Evolutionary conservation across 1,284 basidiomycete species (phyloP).

Genomic region (Psilocybe mexicana): DNA sequence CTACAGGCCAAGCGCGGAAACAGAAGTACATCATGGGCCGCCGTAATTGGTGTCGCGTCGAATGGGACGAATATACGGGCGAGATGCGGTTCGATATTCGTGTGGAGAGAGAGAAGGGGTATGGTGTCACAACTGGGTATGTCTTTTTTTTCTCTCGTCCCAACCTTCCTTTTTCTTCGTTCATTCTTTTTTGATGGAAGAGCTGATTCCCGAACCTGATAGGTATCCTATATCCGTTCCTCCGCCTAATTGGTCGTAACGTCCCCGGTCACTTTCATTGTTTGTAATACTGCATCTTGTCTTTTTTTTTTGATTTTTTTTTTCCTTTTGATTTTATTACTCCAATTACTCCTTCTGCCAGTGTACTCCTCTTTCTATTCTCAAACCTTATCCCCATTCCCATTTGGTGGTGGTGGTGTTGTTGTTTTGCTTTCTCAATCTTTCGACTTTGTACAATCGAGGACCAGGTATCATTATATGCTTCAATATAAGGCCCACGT

Average conservation of each 20-base stretch:
- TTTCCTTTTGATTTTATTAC: too few relatives aligned
- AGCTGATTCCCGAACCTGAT: not conserved
- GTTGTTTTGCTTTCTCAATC: too few relatives aligned
- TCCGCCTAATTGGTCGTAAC: conserved; percentile 47
- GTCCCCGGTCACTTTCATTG: not conserved
- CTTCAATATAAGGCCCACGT: too few relatives aligned
- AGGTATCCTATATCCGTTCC: conserved; percentile 53
- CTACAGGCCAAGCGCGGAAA: conserved; percentile 70
- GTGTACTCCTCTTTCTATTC: too few relatives aligned
- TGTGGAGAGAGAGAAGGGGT: conserved; percentile 82
- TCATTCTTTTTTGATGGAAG: conserved; percentile 5
- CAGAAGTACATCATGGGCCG: conserved; percentile 84
- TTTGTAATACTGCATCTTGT: too few relatives aligned
- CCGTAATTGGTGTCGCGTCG: conserved; percentile 88
- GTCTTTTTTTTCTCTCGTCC: conserved; percentile 14
- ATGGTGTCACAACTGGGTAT: conserved; percentile 76
- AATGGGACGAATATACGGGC: conserved; percentile 58
- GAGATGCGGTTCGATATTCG: conserved; percentile 87
- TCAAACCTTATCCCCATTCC: too few relatives aligned
- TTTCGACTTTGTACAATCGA: too few relatives aligned
- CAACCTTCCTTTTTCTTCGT: not conserved
- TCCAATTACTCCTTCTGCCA: too few relatives aligned
- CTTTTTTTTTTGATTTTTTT: too few relatives aligned
- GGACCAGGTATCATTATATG: too few relatives aligned
- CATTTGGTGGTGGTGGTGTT: too few relatives aligned